Conservation (phyloP, 2,329 filamentous ascomycete genomes). For the Ophiostoma sp. region DNA sequence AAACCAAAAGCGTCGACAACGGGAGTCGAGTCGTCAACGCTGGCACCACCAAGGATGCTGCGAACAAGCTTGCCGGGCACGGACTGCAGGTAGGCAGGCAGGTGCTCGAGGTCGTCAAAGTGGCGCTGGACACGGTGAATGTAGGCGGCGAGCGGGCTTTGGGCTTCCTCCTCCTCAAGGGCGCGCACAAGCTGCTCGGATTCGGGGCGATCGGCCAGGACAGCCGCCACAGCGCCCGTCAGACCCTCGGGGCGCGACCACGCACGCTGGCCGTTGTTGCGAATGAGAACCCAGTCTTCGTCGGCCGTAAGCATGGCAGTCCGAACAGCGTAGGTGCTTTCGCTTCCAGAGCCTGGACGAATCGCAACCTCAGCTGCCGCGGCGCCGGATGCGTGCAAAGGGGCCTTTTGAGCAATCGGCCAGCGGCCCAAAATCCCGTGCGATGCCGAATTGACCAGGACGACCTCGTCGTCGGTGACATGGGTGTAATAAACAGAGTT, state of each 20-base stretch:
- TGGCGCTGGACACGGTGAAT: conserved; percentile 84
- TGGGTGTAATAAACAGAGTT: conserved; percentile 86
- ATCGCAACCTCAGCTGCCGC: conserved; percentile 72
- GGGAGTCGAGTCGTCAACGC: conserved; percentile 41
- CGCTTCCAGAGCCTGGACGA: conserved; percentile 54
- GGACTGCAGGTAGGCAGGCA: conserved; percentile 71
- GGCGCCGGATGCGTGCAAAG: conserved; percentile 40
- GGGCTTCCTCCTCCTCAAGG: conserved; percentile 72
- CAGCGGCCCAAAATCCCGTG: conserved; percentile 76
- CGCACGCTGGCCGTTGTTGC: conserved; percentile 78
- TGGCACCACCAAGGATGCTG: conserved; percentile 60
- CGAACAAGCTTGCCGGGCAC: conserved; percentile 69
- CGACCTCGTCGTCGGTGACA: conserved; percentile 71
- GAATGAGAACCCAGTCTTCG: conserved; percentile 78
- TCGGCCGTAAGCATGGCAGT: conserved; percentile 67
- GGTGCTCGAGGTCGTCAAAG: conserved; percentile 69
- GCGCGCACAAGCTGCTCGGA: conserved; percentile 75
- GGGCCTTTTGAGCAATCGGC: conserved; percentile 51
- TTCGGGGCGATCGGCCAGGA: conserved; percentile 75
- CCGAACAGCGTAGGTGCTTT: conserved; percentile 71
- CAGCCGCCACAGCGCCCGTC: conserved; percentile 74
- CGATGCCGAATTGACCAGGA: conserved; percentile 73
- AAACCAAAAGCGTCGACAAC: conserved; percentile 68
- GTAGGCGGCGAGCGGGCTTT: conserved; percentile 76
- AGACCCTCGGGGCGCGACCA: conserved; percentile 85